phyloP scores from a whole-genome alignment of 345 rosid genomes.

The Alliaria petiolata region DNA sequence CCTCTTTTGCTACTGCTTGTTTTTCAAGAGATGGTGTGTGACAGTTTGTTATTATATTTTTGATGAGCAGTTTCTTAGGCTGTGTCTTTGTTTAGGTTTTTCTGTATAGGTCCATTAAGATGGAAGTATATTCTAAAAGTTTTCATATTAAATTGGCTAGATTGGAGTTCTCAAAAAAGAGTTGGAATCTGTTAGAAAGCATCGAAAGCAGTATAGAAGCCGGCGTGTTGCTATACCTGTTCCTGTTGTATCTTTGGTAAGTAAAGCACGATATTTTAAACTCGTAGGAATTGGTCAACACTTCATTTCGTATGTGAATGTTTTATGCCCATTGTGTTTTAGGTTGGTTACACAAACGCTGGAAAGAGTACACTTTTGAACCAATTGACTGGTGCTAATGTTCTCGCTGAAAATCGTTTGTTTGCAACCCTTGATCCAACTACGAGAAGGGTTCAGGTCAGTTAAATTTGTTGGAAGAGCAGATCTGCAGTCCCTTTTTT shows the following conservation, averaged over 20 bases:
- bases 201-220: constrained; percentile 79
- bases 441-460: constrained; percentile 94
- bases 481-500: too few species aligned
- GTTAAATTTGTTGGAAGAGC: constrained; percentile 25
- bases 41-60: not conserved
- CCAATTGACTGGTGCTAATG: constrained; percentile 88
- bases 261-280: constrained; percentile 18
- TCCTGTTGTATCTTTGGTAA: constrained; percentile 91
- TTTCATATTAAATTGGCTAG: constrained; percentile 37
- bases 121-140: not conserved
- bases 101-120: not conserved
- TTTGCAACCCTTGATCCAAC: constrained; percentile 99
- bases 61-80: not conserved
- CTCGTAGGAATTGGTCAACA: not conserved
- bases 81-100: constrained; percentile 1
- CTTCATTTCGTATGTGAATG: not conserved
- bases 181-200: constrained; percentile 92
- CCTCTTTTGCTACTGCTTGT: not conserved
- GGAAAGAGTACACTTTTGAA: constrained; percentile 94
- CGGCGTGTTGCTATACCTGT: constrained; percentile 78
- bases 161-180: constrained; percentile 84
- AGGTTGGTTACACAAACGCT: constrained; percentile 98
- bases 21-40: constrained; percentile 2
- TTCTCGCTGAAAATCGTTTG: constrained; percentile 80
- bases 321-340: constrained; percentile 1